Evolutionary conservation across 1,284 basidiomycete genomes (phyloP), one percentile per base, ranked within the genome.

Genomic region (Thelephora terrestris): DNA sequence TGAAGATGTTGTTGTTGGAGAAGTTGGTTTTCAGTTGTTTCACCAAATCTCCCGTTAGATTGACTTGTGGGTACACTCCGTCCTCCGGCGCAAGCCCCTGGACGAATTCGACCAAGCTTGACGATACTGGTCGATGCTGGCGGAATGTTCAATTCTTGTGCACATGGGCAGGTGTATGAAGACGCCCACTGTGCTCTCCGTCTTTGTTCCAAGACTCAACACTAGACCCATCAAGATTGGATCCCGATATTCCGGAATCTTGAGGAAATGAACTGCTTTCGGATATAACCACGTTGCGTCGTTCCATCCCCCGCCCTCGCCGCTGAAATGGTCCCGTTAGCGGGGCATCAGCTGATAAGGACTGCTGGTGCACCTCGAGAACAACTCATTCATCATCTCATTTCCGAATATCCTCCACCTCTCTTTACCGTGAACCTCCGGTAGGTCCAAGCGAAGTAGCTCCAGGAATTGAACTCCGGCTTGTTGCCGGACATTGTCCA

Each of bases 401-500:
- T 64, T 58, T 16, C 72, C 73, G 47, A 71, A 70, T 43, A 83
- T 62, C 43, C 60, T 63, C 84, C 80, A 84, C 37, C 54, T 58
- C 35, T 45, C 49, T 21, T 65, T 64, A 47, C 66, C 60, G 50
- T 61, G 54, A 7, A 73, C 64, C 3, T 58, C 58, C 20, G 76
- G 78, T 24, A 69, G 59, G 2, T 76, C 57, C 7, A 74, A 60
- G 20, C 62, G 54, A 27, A 91, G 54, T 36, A 83, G 64, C 36
- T 64, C 62, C 50, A 78, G 54, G 48, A 91, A 74, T 52, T 74
- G 71, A 55, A 74, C 68, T 0, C 90, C 91, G 2, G 90, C 85
- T 38, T 79, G 79, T 50, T 84, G 81, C 29, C 94, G 77, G 27
- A 98, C 88, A 57, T 87, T 89, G 61, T 97, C 93, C 23, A 98